These are phyloP conservation scores for Xylaria sp. DNA, from an alignment of 2,329 filamentous ascomycete genomes.

Conservation along the genomic window DNA sequence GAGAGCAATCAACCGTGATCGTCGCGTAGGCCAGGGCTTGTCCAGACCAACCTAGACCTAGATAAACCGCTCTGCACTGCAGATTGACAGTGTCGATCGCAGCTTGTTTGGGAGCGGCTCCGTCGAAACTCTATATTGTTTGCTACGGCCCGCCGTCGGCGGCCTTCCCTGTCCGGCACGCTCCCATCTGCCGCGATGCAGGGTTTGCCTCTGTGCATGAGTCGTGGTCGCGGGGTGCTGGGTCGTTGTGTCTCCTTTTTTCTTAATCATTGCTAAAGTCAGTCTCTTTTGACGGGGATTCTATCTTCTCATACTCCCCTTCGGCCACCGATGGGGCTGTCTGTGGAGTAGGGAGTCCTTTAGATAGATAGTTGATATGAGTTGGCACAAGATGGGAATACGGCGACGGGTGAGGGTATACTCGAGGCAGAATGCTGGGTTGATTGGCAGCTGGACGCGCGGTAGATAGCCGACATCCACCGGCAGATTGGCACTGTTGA, in stretches of 20 bases:
- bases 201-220: background rate
- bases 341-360: too few relatives aligned
- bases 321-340: too few relatives aligned
- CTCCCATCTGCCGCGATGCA: background rate
- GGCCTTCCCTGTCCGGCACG: background rate
- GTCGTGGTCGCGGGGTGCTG: background rate
- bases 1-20: background rate
- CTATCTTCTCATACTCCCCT: too few relatives aligned
- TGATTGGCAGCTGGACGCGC: too few relatives aligned
- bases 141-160: background rate
- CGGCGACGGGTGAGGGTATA: too few relatives aligned
- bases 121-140: slow-evolving; percentile 13
- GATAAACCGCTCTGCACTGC: background rate
- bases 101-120: slow-evolving; percentile 21
- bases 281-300: too few relatives aligned
- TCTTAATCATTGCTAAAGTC: background rate
- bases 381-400: too few relatives aligned
- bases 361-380: too few relatives aligned
- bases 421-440: too few relatives aligned
- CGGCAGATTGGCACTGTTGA: slow-evolving; percentile 11
- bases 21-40: background rate
- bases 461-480: slow-evolving; percentile 3
- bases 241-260: background rate
- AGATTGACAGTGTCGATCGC: slow-evolving; percentile 13
- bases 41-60: too few relatives aligned